These are phyloP conservation scores for Nicotiana rustica DNA, from an alignment of 305 asterid genomes.

Conservation along the genomic window DNA sequence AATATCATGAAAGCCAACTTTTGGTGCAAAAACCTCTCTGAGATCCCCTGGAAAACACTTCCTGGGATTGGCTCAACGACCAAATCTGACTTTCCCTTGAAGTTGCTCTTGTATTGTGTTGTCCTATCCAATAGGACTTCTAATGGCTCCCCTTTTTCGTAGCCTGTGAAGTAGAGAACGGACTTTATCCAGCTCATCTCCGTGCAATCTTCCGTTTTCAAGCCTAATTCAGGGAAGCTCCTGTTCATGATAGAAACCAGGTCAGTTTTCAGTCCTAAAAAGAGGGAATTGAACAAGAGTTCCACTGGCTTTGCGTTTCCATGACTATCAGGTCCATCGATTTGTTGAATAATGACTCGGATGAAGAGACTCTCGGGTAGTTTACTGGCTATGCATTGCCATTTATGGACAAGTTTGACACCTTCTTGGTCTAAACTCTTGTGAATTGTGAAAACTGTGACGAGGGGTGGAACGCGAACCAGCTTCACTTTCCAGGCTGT, in stretches of 20 bases:
- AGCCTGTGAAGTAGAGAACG: constrained; percentile 34
- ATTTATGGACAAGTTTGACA: constrained; percentile 9
- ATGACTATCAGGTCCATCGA: neutral
- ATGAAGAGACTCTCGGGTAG: constrained; percentile 29
- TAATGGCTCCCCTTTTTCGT: constrained; percentile 8
- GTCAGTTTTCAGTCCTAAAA: constrained; percentile 31
- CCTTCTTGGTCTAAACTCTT: neutral
- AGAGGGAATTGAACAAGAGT: constrained; percentile 41
- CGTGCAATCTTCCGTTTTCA: constrained; percentile 40
- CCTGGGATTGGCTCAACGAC: constrained; percentile 42
- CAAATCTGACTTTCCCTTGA: constrained; percentile 56
- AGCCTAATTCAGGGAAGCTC: constrained; percentile 46
- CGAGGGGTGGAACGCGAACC: neutral
- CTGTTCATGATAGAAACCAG: constrained; percentile 37
- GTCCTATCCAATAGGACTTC: neutral
- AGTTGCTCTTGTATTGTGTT: neutral
- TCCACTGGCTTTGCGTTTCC: neutral
- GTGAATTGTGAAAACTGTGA: constrained; percentile 27
- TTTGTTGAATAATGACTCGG: constrained; percentile 34
- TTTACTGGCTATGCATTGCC: constrained; percentile 37
- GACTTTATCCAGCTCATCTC: constrained; percentile 56
- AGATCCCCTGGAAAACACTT: constrained; percentile 42
- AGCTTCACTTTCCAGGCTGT: constrained; percentile 19
- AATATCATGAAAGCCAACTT: constrained; percentile 38
- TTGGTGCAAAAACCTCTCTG: constrained; percentile 37